Evolutionary conservation across 225 moss, liverwort and hornwort species (phyloP).

Genomic region (Sphagnum tenellum): DNA sequence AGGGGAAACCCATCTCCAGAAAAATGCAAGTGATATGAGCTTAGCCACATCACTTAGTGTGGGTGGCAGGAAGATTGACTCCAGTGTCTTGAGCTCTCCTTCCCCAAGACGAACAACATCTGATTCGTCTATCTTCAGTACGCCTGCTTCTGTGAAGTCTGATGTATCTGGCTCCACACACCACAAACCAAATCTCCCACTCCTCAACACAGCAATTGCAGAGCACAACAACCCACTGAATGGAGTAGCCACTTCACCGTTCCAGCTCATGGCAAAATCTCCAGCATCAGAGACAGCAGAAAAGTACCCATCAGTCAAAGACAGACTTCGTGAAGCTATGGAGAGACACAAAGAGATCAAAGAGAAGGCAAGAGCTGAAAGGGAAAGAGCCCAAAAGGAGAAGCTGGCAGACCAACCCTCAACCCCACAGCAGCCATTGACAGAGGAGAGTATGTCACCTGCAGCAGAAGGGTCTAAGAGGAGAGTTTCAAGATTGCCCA

Average conservation of each 20-base stretch:
- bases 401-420: too few species aligned
- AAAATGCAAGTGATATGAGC: conserved; percentile 43
- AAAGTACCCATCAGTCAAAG: conserved; percentile 82
- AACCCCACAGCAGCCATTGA: conserved; percentile 23
- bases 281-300: conserved; percentile 46
- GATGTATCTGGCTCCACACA: conserved; percentile 1
- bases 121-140: conserved; percentile 12
- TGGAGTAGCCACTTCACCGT: conserved; percentile 57
- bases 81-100: conserved; percentile 6
- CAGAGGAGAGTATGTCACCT: conserved; percentile 32
- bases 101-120: conserved; percentile 15
- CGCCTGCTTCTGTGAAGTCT: not conserved
- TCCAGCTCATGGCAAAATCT: conserved; percentile 77
- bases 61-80: conserved; percentile 34
- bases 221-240: conserved; percentile 22
- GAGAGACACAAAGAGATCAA: conserved; percentile 62
- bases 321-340: conserved; percentile 68
- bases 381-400: conserved; percentile 25
- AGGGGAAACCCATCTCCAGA: conserved; percentile 53
- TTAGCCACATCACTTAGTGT: conserved; percentile 34
- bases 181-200: conserved; percentile 16
- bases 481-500: conserved; percentile 46
- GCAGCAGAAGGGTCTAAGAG: conserved; percentile 41
- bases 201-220: conserved; percentile 24
- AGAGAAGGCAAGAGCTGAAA: conserved; percentile 59